Conservation (phyloP, 2,329 filamentous ascomycete species). For the Didymosphaeria variabile region DNA sequence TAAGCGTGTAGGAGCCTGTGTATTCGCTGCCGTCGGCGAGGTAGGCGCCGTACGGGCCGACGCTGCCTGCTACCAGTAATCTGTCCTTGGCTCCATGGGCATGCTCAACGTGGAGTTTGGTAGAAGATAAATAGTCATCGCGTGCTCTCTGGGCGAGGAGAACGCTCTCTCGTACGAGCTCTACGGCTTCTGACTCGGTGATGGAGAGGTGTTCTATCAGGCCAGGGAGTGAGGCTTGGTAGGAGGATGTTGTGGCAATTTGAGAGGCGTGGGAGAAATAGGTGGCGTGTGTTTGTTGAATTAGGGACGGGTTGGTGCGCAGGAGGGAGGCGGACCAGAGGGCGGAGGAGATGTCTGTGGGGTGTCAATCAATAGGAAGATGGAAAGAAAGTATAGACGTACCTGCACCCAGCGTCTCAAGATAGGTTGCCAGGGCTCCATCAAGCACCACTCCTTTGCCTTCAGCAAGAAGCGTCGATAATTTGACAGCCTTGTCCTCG, state of each 20-base stretch:
- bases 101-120: constrained; percentile 1
- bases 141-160: constrained; percentile 51
- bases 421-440: constrained; percentile 58
- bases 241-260: constrained; percentile 58
- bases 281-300: constrained; percentile 55
- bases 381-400: neutral
- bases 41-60: constrained; percentile 60
- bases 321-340: constrained; percentile 59
- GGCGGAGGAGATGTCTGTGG: constrained; percentile 50
- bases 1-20: constrained; percentile 51
- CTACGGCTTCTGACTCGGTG: constrained; percentile 41
- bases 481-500: neutral
- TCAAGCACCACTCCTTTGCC: constrained; percentile 52
- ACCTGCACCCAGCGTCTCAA: constrained; percentile 53
- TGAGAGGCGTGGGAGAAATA: constrained; percentile 58
- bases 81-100: constrained; percentile 8
- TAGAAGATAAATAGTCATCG: constrained; percentile 35
- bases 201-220: constrained; percentile 50
- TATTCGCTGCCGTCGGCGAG: constrained; percentile 59
- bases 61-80: constrained; percentile 55
- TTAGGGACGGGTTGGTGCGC: constrained; percentile 50
- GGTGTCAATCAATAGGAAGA: neutral
- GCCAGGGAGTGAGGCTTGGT: constrained; percentile 57
- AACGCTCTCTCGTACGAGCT: constrained; percentile 53
- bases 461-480: constrained; percentile 30